Evolutionary conservation across 2,329 filamentous ascomycete genomes (phyloP).

Genomic region (Colletotrichum phormii): DNA sequence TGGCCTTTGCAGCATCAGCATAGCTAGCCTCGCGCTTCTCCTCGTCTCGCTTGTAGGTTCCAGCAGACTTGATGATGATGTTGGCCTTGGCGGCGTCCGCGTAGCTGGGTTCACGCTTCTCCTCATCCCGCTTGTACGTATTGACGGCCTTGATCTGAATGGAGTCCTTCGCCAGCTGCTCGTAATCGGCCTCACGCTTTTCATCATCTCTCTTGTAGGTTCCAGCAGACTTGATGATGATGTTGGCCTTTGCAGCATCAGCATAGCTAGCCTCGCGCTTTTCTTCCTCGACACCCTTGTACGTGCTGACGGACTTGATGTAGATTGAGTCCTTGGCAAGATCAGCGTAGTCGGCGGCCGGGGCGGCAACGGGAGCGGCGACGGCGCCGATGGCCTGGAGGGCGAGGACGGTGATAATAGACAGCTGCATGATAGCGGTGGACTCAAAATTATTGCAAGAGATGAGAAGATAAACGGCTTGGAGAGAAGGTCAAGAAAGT

Average conservation of each 20-base stretch:
- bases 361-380: slow-evolving; percentile 14
- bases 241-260: not conserved
- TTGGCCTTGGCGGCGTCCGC: not conserved
- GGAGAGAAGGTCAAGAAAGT: not conserved
- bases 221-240: not conserved
- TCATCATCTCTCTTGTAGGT: slow-evolving; percentile 9
- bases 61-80: slow-evolving; percentile 18
- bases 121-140: not conserved
- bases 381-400: slow-evolving; percentile 26
- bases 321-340: slow-evolving; percentile 1
- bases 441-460: not conserved
- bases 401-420: slow-evolving; percentile 2
- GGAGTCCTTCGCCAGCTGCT: not conserved
- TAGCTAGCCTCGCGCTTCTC: not conserved
- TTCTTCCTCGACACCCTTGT: not conserved
- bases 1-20: not conserved
- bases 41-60: slow-evolving; percentile 14
- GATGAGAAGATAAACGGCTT: not conserved
- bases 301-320: slow-evolving; percentile 7
- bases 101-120: not conserved
- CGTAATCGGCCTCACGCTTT: not conserved
- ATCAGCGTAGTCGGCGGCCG: slow-evolving; percentile 8
- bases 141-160: not conserved
- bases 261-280: not conserved
- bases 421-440: slow-evolving; percentile 13